Evolutionary conservation across 805 yeast genomes (phyloP).

Genomic region (Debaryomyces maramus): DNA sequence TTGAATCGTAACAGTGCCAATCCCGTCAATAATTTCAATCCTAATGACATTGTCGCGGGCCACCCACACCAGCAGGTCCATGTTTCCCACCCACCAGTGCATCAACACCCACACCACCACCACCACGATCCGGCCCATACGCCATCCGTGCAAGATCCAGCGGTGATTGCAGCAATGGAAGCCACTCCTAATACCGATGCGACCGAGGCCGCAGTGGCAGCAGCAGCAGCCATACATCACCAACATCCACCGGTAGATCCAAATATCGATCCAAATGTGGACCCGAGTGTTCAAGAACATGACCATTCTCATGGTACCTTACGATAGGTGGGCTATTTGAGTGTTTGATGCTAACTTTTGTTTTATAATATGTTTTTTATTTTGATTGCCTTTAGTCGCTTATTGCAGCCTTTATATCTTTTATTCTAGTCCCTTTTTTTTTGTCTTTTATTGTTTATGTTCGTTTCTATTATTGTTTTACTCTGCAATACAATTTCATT

Average conservation of each 20-base stretch:
- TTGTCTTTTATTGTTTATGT: too few relatives aligned
- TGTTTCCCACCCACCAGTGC: conserved; percentile 14
- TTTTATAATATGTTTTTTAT: too few relatives aligned
- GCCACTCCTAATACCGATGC: conserved; percentile 24
- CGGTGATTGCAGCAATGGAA: conserved; percentile 44
- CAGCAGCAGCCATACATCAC: conserved; percentile 28
- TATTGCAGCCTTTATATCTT: too few relatives aligned
- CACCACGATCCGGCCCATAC: conserved; percentile 25
- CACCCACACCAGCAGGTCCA: conserved; percentile 11
- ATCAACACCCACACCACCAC: conserved; percentile 11
- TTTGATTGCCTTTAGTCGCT: too few relatives aligned
- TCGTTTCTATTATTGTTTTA: too few relatives aligned
- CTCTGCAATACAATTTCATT: too few relatives aligned
- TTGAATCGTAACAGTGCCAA: conserved; percentile 22
- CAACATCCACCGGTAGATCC: conserved; percentile 39
- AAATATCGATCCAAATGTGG: conserved; percentile 46
- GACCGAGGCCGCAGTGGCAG: conserved; percentile 20
- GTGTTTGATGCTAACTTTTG: too few relatives aligned
- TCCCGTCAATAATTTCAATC: conserved; percentile 8
- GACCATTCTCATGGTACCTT: conserved; percentile 34
- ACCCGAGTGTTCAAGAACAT: conserved; percentile 43
- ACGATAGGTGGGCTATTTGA: conserved; percentile 8
- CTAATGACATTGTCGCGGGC: conserved; percentile 10
- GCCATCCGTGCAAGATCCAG: conserved; percentile 41
- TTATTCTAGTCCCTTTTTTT: too few relatives aligned